phyloP scores from a whole-genome alignment of 2,329 filamentous ascomycete genomes.

The Rhinocladiella mackenziei region DNA sequence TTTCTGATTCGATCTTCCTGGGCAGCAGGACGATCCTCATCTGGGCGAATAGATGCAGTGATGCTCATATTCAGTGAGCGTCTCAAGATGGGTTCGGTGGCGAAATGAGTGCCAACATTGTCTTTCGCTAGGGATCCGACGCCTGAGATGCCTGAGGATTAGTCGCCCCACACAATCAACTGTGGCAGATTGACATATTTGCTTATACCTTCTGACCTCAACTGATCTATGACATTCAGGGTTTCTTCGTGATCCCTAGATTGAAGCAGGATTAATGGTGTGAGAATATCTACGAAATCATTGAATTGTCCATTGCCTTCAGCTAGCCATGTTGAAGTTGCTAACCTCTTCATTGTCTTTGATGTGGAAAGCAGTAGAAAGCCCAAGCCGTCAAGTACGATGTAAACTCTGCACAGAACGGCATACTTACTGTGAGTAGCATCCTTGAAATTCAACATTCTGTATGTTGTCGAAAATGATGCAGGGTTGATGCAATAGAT shows the following conservation, averaged over 20 bases:
- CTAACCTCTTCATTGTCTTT: too few species aligned
- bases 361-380: too few species aligned
- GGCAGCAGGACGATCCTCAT: conserved; percentile 9
- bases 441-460: too few species aligned
- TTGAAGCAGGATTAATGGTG: conserved; percentile 20
- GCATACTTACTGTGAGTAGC: too few species aligned
- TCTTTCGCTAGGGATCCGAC: conserved; percentile 32
- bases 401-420: too few species aligned
- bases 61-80: conserved; percentile 1
- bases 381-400: too few species aligned
- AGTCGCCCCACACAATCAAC: conserved; percentile 34
- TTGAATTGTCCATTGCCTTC: too few species aligned
- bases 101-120: conserved; percentile 34
- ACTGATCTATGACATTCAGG: conserved; percentile 22
- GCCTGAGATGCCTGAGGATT: conserved; percentile 33
- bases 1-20: conserved; percentile 22
- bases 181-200: conserved; percentile 43
- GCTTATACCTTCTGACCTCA: conserved; percentile 48
- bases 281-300: too few species aligned
- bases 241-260: conserved; percentile 23
- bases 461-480: too few species aligned
- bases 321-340: too few species aligned
- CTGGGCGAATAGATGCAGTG: conserved; percentile 27
- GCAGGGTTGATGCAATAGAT: too few species aligned
- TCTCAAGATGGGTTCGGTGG: conserved; percentile 32